Evolutionary conservation across 768 basidiomycete species (phyloP).

Genomic region (Boletus edulis): DNA sequence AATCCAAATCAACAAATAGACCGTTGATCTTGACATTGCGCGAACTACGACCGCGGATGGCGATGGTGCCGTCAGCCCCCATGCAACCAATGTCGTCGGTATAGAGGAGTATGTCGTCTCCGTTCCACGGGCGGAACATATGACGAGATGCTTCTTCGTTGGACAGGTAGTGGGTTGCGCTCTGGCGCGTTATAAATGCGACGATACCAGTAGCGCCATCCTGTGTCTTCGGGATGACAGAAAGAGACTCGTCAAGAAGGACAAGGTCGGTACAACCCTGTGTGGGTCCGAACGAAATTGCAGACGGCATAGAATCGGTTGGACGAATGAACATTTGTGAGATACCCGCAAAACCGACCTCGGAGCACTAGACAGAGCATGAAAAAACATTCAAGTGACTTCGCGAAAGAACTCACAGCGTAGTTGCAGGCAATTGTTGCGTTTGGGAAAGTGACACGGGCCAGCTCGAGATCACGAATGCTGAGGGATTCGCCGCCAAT

Average conservation of each 20-base stretch:
- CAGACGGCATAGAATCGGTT: constrained; percentile 22
- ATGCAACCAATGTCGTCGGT: constrained; percentile 30
- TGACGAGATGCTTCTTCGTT: constrained; percentile 27
- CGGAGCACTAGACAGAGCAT: constrained; percentile 22
- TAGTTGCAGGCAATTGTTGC: constrained; percentile 32
- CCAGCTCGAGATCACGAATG: constrained; percentile 25
- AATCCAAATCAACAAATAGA: constrained; percentile 29
- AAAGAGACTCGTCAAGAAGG: constrained; percentile 23
- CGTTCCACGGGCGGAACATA: constrained; percentile 29
- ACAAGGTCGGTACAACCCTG: constrained; percentile 30
- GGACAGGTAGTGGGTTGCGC: constrained; percentile 27
- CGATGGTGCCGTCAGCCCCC: constrained; percentile 26
- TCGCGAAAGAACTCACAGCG: constrained; percentile 16
- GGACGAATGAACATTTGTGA: constrained; percentile 31
- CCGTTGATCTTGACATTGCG: constrained; percentile 32
- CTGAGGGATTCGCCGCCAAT: constrained; percentile 31
- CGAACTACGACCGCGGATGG: constrained; percentile 27
- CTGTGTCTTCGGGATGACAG: constrained; percentile 18
- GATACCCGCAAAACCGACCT: constrained; percentile 31
- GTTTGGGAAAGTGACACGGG: constrained; percentile 21
- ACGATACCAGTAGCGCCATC: constrained; percentile 28
- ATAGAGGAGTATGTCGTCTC: constrained; percentile 24
- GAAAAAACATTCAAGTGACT: neutral
- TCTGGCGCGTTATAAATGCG: constrained; percentile 25
- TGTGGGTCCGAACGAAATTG: constrained; percentile 27